Evolutionary conservation across 2,329 filamentous ascomycete species (phyloP), one percentile per base, ranked within the genome.

Genomic region (Colletotrichum theobromicola): DNA sequence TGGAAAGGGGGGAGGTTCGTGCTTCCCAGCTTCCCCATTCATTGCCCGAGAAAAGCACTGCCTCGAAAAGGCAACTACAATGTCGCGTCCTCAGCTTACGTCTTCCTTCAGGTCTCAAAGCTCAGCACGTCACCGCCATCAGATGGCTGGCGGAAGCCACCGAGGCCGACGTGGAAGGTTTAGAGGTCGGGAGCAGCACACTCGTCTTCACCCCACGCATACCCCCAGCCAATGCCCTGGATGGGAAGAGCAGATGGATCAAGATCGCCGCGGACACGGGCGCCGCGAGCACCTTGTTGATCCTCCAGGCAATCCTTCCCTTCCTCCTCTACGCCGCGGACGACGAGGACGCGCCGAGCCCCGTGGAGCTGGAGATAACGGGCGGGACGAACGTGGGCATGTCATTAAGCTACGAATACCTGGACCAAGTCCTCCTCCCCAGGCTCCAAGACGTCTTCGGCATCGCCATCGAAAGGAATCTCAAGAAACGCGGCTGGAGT

Each of bases 351-450:
- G 72, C 55, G n/a, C 61, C 85, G 87, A 2, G 53, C 5, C 68
- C 72, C 18, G 82, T 92, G 26, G 84, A 85, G 34, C 77, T 92
- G 7, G 84, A 86, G 21, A 87, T 93, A 8, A 84, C 86, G 2
- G 91, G 91, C 7, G 91, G 91, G 18, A 92, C 91, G 2, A 92
- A 93, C 76, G 88, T 90, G 4, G 83, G 85, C 12, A 91, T 87
- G 78, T 91, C 90, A 1, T 84, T 87, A 2, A 90, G 87, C n/a
- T 92, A 86, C 73, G 91, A 93, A 78, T 93, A 93, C 78, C 82
- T 92, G 5, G 89, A 91, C 77, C 91, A 92, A 77, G 88, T 93
- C 1, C 84, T 93, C 2, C 81, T 92, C 35, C 91, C 91, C 4
- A 83, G 85, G 1, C 81, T 93, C 1, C 84, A 90, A 77, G 82